phyloP scores from a whole-genome alignment of 2,329 filamentous ascomycete species.

The Scleromitrula shiraiana region DNA sequence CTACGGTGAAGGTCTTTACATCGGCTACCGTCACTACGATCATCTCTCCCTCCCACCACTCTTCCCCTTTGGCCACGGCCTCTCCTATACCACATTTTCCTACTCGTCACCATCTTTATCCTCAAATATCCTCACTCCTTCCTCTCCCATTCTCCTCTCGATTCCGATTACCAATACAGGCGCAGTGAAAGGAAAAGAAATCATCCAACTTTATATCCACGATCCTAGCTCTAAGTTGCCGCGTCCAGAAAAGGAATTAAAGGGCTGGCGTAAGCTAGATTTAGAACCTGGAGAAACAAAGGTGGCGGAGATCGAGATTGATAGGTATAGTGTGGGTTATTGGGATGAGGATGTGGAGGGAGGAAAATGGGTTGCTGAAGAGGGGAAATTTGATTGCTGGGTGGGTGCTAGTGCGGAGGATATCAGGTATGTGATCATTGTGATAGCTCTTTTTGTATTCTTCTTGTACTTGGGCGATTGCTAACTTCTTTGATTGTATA shows the following conservation, averaged over 20 bases:
- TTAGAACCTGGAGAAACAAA: conserved; percentile 45
- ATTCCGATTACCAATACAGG: conserved; percentile 55
- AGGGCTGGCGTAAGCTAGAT: conserved; percentile 58
- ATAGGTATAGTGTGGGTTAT: conserved; percentile 47
- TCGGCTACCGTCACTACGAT: conserved; percentile 69
- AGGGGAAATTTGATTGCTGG: conserved; percentile 52
- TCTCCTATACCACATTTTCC: conserved; percentile 64
- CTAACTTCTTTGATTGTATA: conserved; percentile 25
- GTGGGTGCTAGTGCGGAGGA: conserved; percentile 55
- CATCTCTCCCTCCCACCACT: conserved; percentile 49
- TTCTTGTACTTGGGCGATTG: background rate
- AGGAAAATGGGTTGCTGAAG: conserved; percentile 53
- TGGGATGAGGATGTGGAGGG: conserved; percentile 50
- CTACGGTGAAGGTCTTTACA: conserved; percentile 66
- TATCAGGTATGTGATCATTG: conserved; percentile 45
- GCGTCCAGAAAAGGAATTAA: conserved; percentile 62
- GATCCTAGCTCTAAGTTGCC: conserved; percentile 55
- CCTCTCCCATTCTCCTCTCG: conserved; percentile 21
- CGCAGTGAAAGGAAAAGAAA: conserved; percentile 48
- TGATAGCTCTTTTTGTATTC: background rate
- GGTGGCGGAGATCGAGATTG: conserved; percentile 33
- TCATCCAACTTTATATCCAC: conserved; percentile 60
- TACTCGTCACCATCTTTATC: conserved; percentile 51
- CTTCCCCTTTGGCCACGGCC: conserved; percentile 66
- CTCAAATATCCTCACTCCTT: conserved; percentile 30